Percentiles rank a stretch among this genome's conserved stretches.
Conservation (phyloP, 257 asterid genomes). For the Nicotiana attenuata region DNA sequence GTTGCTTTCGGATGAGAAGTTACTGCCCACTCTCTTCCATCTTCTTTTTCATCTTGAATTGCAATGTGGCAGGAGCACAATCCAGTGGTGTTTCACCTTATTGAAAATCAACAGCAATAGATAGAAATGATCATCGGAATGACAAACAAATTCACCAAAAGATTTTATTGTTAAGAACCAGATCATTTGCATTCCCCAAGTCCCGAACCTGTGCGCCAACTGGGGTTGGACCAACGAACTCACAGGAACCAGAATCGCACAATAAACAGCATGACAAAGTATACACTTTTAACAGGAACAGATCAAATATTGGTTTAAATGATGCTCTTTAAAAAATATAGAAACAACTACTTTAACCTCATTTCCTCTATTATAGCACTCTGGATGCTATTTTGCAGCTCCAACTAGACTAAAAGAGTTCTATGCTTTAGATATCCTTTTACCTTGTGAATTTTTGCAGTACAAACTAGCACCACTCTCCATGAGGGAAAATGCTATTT, state of each 20-base stretch:
- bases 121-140: neutral
- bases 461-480: slow-evolving; percentile 72
- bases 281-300: neutral
- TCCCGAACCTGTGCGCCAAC: neutral
- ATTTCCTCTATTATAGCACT: no score
- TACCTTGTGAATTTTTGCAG: slow-evolving; percentile 88
- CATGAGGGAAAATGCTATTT: slow-evolving; percentile 85
- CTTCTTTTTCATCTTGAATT: slow-evolving; percentile 86
- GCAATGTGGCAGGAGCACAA: slow-evolving; percentile 95
- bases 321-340: neutral
- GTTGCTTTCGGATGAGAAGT: neutral
- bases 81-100: slow-evolving; percentile 95
- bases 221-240: neutral
- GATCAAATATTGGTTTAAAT: neutral
- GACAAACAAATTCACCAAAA: neutral
- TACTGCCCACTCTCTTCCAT: slow-evolving; percentile 38
- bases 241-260: neutral
- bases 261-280: neutral
- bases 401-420: neutral
- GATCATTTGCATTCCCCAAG: neutral
- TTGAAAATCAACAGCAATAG: slow-evolving; percentile 10
- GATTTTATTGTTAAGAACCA: neutral
- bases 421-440: slow-evolving; percentile 15
- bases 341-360: neutral
- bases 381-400: neutral